Percentiles rank a stretch among this genome's conserved stretches.
Conservation (phyloP, 192 early-diverging fungal genomes). For the Gonapodya prolifera region DNA sequence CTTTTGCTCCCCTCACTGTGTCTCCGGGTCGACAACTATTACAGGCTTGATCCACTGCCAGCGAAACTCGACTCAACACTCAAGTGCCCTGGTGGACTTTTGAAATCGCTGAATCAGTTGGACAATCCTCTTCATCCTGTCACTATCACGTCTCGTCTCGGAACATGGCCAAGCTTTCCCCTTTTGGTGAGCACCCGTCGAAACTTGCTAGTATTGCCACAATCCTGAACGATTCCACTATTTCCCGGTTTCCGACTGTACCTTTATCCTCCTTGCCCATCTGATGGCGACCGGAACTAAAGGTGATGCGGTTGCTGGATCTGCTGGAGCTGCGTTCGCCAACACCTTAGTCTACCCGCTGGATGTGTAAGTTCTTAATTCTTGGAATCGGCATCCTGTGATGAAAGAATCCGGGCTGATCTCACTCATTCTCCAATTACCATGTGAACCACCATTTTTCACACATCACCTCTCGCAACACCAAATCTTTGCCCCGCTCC, state of each 20-base stretch:
- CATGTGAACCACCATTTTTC: not conserved
- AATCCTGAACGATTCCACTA: too few species aligned
- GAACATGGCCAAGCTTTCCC: not conserved
- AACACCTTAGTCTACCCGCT: slow-evolving; percentile 85
- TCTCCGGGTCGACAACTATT: too few species aligned
- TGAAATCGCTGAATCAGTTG: too few species aligned
- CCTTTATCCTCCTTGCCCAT: too few species aligned
- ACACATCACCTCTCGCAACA: not conserved
- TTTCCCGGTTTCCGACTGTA: too few species aligned
- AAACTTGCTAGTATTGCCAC: too few species aligned
- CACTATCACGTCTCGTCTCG: not conserved
- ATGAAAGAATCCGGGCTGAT: not conserved
- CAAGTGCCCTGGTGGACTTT: too few species aligned
- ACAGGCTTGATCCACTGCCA: too few species aligned
- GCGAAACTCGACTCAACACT: too few species aligned
- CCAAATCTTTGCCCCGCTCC: not conserved
- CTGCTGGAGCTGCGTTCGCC: slow-evolving; percentile 82
- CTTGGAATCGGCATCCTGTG: not conserved
- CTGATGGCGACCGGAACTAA: not conserved
- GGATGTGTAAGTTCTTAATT: slow-evolving; percentile 63
- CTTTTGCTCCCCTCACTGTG: too few species aligned
- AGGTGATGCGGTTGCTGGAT: slow-evolving; percentile 84
- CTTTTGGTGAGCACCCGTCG: not conserved
- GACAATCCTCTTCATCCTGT: too few species aligned
- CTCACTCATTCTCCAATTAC: not conserved